Evolutionary conservation across 352 stramenopile genomes (phyloP), one percentile per base, ranked within the genome.

Genomic region (Globisporangium paroecandrum): DNA sequence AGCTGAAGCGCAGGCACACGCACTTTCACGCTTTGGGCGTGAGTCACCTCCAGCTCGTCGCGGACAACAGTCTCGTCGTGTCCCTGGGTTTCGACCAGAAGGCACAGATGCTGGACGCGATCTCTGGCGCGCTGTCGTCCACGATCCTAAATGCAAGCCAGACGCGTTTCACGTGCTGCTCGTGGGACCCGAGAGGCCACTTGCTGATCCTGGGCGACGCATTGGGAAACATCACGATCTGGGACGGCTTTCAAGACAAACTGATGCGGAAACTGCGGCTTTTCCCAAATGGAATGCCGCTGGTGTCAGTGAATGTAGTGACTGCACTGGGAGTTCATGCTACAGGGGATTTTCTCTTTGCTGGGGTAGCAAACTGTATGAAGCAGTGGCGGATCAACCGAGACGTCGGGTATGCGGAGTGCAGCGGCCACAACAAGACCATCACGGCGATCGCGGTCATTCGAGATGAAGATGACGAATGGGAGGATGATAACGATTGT

Each of bases 11-110:
- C 41, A 84, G 84, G 62, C 83, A 84, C 65, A 61, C 69, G 3
- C 76, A 90, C 27, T 91, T 90, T 41, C 83, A 94, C 56, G 74
- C 77, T 8, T 81, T 92, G 10, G 81, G 85, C 3, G 76, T 94
- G 43, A 74, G 79, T 1, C 72, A 75, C 25, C 68, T 92, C 20
- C 68, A 83, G 57, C 65, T 90, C 32, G 69, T 94, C 15, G 78
- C 78, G 8, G 82, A 89, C 59, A 85, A 83, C 66, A 91, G 81
- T 41, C 83, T 93, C 53, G 74, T 94, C 10, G 82, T 93, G 9
- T 91, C 86, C 1, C 75, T 94, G 15, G 82, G 79, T 7, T 94
- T 87, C 60, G 86, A 94, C 49, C 77, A 91, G 22, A 91, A 89
- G 32, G 82, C 83, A 1, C 82, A 90, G 47, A 49, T 94, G 18